Percentiles rank a stretch among this genome's conserved stretches.
Evolutionary conservation across 805 yeast species (phyloP).

Genomic region (Yamadazyma paraphyllophila): DNA sequence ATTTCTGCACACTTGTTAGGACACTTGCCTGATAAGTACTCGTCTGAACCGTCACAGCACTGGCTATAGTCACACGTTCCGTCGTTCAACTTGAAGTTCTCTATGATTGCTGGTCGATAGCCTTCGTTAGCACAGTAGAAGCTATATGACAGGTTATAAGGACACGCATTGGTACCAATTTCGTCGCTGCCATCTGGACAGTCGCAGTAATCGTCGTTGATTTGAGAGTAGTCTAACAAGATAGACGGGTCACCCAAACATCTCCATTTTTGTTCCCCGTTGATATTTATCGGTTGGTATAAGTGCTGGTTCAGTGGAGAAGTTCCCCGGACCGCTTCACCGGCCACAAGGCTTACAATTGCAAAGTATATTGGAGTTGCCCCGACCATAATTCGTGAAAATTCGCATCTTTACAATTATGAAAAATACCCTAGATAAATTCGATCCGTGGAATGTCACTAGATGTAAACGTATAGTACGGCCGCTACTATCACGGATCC

Average conservation of each 20-base stretch:
- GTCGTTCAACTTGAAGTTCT: constrained; percentile 72
- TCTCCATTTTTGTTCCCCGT: constrained; percentile 48
- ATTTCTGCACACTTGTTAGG: constrained; percentile 55
- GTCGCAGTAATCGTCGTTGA: constrained; percentile 91
- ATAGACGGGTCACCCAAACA: constrained; percentile 73
- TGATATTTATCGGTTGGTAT: constrained; percentile 52
- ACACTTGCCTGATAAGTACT: constrained; percentile 49
- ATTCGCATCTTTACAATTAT: background rate
- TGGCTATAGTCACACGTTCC: constrained; percentile 86
- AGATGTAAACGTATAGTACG: constrained; percentile 35
- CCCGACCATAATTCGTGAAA: background rate
- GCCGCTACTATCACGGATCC: constrained; percentile 37
- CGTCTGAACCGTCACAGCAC: constrained; percentile 97
- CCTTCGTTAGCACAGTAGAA: constrained; percentile 84
- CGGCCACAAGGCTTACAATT: background rate
- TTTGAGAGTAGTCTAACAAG: constrained; percentile 52
- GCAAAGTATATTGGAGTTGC: background rate
- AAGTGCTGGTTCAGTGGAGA: constrained; percentile 36
- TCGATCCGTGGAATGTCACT: constrained; percentile 2
- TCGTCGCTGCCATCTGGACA: constrained; percentile 98
- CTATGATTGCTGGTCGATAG: constrained; percentile 58
- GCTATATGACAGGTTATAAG: constrained; percentile 14
- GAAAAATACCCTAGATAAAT: background rate
- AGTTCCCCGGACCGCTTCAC: constrained; percentile 29
- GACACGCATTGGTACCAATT: constrained; percentile 91